Evolutionary conservation across 805 yeast species (phyloP).

Genomic region (Metschnikowia reukaufii): DNA sequence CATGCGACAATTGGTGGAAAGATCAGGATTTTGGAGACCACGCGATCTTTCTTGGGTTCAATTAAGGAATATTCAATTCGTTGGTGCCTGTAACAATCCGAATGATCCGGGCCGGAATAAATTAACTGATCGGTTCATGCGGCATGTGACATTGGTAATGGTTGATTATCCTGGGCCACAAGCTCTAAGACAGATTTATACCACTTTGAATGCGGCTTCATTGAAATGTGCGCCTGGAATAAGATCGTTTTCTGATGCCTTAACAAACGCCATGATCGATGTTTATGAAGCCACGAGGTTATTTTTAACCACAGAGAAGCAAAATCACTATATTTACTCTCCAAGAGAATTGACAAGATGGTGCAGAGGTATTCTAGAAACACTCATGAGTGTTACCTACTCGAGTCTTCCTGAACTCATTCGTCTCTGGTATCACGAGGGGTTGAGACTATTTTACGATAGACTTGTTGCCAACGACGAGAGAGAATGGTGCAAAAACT

Average conservation of each 20-base stretch:
- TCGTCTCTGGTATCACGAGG: conserved; percentile 81
- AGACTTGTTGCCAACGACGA: conserved; percentile 53
- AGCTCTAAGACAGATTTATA: conserved; percentile 69
- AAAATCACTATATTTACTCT: conserved; percentile 70
- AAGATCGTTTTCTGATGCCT: conserved; percentile 48
- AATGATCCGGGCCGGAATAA: conserved; percentile 70
- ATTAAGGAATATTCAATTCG: conserved; percentile 66
- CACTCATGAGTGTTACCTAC: conserved; percentile 38
- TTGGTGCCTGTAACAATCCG: conserved; percentile 96
- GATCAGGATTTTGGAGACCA: conserved; percentile 74
- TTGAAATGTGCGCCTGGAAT: conserved; percentile 62
- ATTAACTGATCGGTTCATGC: conserved; percentile 59
- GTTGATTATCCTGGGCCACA: conserved; percentile 73
- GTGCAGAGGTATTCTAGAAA: conserved; percentile 70
- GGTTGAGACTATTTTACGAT: conserved; percentile 73
- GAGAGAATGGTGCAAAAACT: conserved; percentile 46
- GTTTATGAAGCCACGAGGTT: conserved; percentile 50
- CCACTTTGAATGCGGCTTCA: conserved; percentile 53
- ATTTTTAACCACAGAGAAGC: conserved; percentile 37
- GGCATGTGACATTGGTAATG: conserved; percentile 65
- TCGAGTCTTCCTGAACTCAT: conserved; percentile 43
- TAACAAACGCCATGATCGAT: conserved; percentile 67
- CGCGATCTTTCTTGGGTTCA: conserved; percentile 64
- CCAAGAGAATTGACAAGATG: conserved; percentile 92
- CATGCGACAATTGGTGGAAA: conserved; percentile 71